A percentile compares a stretch with the other conserved stretches of the same genome.
Conservation (phyloP, 2,329 filamentous ascomycete species). For the Phaeophleospora eucalypticola region DNA sequence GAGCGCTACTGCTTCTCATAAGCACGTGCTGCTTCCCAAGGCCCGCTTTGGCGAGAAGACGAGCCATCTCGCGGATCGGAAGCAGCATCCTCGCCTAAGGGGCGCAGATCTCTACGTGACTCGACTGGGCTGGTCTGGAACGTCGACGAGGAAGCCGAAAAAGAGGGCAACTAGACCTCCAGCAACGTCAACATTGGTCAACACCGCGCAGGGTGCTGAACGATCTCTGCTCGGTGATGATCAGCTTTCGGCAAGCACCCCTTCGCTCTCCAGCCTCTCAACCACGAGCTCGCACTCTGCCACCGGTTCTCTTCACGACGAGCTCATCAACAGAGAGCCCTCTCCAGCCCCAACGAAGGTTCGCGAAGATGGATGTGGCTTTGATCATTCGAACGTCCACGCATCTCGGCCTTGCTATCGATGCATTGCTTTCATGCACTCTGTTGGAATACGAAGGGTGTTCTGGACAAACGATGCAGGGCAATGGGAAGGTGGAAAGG, state of each 20-base stretch:
- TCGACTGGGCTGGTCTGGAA: slow-evolving; percentile 36
- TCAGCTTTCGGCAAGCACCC: slow-evolving; percentile 8
- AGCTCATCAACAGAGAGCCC: slow-evolving; percentile 35
- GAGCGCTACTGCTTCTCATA: too few relatives aligned
- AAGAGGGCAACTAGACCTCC: not conserved
- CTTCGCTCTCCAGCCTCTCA: slow-evolving; percentile 14
- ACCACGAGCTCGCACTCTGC: slow-evolving; percentile 14
- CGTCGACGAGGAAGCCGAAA: slow-evolving; percentile 7
- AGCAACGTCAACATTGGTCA: not conserved
- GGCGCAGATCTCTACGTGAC: slow-evolving; percentile 52
- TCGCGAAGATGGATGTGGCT: slow-evolving; percentile 4
- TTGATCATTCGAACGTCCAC: slow-evolving; percentile 27
- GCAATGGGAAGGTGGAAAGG: slow-evolving; percentile 49
- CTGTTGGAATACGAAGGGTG: slow-evolving; percentile 50
- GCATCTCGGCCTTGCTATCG: slow-evolving; percentile 51
- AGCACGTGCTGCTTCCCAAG: slow-evolving; percentile 29
- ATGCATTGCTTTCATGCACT: slow-evolving; percentile 51
- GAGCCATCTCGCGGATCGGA: slow-evolving; percentile 36
- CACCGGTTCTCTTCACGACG: slow-evolving; percentile 46
- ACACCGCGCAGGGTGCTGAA: too few relatives aligned
- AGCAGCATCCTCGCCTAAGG: slow-evolving; percentile 44
- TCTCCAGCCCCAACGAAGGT: slow-evolving; percentile 6
- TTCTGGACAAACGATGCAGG: slow-evolving; percentile 51
- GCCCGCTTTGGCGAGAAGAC: slow-evolving; percentile 24
- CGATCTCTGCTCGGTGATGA: too few relatives aligned